A percentile compares a stretch with the other conserved stretches of the same genome.
phyloP scores from a whole-genome alignment of 2,329 filamentous ascomycete species.

The Epichloe coenophiala region DNA sequence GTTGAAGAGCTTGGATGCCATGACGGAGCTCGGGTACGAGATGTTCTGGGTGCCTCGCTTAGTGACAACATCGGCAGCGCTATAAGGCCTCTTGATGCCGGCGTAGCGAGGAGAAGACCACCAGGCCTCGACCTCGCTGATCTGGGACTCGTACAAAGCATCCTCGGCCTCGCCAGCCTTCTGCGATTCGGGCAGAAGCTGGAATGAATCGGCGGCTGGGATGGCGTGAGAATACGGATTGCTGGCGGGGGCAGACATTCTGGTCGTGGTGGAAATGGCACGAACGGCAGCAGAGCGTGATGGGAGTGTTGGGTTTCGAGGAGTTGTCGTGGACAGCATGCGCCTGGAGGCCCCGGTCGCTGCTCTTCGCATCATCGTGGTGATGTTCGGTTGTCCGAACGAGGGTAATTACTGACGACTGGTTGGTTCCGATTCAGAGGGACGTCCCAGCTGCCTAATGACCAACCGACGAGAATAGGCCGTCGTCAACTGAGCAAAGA shows the following conservation, averaged over 20 bases:
- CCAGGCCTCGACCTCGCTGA: slow-evolving; percentile 79
- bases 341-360: slow-evolving; percentile 19
- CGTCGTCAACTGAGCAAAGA: background rate
- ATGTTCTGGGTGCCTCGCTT: slow-evolving; percentile 83
- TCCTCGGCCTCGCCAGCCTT: slow-evolving; percentile 77
- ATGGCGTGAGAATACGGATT: slow-evolving; percentile 18
- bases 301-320: slow-evolving; percentile 7
- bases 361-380: slow-evolving; percentile 20
- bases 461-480: too few relatives aligned
- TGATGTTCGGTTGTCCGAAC: background rate
- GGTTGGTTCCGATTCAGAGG: too few relatives aligned
- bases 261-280: slow-evolving; percentile 17
- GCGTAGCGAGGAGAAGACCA: slow-evolving; percentile 76
- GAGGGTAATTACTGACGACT: too few relatives aligned
- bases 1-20: slow-evolving; percentile 91
- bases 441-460: too few relatives aligned
- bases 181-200: slow-evolving; percentile 62
- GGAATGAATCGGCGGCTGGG: slow-evolving; percentile 61
- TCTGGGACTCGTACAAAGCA: slow-evolving; percentile 67
- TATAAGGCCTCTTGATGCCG: slow-evolving; percentile 86
- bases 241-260: slow-evolving; percentile 14
- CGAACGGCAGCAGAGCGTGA: slow-evolving; percentile 13
- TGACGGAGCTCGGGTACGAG: slow-evolving; percentile 80
- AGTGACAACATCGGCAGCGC: slow-evolving; percentile 78
- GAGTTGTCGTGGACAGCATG: slow-evolving; percentile 8